Evolutionary conservation across 192 early-diverging fungal genomes (phyloP), one percentile per base, ranked within the genome.

Genomic region (Diversispora eburnea): DNA sequence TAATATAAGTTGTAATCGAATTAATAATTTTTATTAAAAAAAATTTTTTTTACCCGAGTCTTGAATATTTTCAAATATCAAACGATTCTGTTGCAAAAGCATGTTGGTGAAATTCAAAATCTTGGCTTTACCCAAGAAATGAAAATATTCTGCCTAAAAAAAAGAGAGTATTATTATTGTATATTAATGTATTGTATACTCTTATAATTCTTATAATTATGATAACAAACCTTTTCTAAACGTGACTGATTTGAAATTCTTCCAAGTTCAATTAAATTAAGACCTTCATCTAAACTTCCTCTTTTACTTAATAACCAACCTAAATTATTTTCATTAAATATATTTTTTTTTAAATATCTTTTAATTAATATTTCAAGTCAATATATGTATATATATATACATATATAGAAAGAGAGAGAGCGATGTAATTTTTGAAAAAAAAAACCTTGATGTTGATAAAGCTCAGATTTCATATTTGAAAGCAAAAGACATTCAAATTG

Each of bases 21-120:
- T 33, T 33, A 33, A 33, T 33, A 33, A 33, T 33, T 2, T 1
- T 33, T 2, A 33, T 33, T 33, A 33, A 33, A 33, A 33, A 33
- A 33, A 33, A n/a, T n/a, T n/a, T n/a, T n/a, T 33, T 33, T 48
- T 77, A 87, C 85, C 85, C n/a, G 84, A 77, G 33, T 88, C 86
- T n/a, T 54, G 45, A 43, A 87, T 76, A 57, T 82, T 81, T 17
- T 83, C 71, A 46, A 81, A 66, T 12, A 66, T 5, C 19, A 66
- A 48, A 10, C 20, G 46, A 9, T 66, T 66, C 8, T 66, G 43
- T 22, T 15, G 46, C 46, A 22, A 20, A 25, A 66, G 9, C 48
- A 19, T 66, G 22, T 45, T 6, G 20, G 8, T 66, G 22, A 66
- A 48, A 6, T 66, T 41, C 64, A 66, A 25, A 8, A 79, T 60